Conservation (phyloP, 805 yeast species). For the Starmerella sirachaensis region DNA sequence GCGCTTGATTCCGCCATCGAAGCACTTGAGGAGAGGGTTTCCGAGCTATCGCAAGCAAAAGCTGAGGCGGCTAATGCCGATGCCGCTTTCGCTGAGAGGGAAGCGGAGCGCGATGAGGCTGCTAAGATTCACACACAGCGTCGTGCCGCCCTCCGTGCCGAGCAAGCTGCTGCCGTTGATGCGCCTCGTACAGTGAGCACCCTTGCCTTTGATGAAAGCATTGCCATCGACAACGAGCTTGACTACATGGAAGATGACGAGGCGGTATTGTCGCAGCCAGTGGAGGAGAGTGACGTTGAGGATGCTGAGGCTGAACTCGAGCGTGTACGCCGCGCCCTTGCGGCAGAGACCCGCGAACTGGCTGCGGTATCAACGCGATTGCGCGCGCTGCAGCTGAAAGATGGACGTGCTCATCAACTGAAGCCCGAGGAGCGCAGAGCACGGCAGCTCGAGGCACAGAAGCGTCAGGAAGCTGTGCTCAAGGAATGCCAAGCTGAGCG, state of each 20-base stretch:
- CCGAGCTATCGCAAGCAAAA: slow-evolving; percentile 3
- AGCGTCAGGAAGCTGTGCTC: slow-evolving; percentile 26
- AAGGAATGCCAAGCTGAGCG: background rate
- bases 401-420: slow-evolving; percentile 56
- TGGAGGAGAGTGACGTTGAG: too few relatives aligned
- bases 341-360: slow-evolving; percentile 5
- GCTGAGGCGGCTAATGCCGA: slow-evolving; percentile 12
- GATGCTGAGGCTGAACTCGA: background rate
- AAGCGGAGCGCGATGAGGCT: slow-evolving; percentile 12
- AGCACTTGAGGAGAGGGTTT: slow-evolving; percentile 6
- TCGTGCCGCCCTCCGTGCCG: background rate
- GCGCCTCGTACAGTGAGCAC: background rate
- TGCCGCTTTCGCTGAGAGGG: slow-evolving; percentile 6
- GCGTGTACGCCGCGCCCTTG: slow-evolving; percentile 3
- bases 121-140: background rate
- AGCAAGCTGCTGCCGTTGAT: too few relatives aligned
- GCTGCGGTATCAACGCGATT: slow-evolving; percentile 20
- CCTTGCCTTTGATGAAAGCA: background rate
- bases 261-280: too few relatives aligned
- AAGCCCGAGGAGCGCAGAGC: slow-evolving; percentile 46
- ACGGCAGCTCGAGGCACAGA: slow-evolving; percentile 34
- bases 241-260: background rate
- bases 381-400: slow-evolving; percentile 47
- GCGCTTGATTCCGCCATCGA: slow-evolving; percentile 5
- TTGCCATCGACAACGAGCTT: background rate